These are phyloP conservation scores for Gastrodia elata DNA, from an alignment of 106 monocot species.

Conservation along the genomic window DNA sequence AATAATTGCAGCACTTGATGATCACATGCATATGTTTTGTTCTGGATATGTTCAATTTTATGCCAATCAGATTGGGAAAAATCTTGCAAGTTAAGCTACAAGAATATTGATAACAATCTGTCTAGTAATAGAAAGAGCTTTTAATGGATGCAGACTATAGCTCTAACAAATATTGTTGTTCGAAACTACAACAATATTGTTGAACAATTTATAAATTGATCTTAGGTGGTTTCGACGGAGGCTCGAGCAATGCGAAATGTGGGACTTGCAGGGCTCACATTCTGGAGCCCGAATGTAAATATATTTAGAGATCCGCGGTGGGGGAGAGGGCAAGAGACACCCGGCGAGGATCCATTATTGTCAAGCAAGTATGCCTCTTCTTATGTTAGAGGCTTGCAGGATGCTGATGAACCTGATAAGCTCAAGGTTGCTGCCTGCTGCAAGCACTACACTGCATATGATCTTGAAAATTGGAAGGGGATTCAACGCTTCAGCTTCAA, in stretches of 20 bases:
- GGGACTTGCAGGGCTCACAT: background rate
- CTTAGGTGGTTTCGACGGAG: background rate
- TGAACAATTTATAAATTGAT: background rate
- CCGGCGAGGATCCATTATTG: conserved; percentile 40
- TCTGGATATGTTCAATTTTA: background rate
- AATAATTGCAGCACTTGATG: background rate
- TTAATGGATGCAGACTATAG: background rate
- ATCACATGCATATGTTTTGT: conserved; percentile 7
- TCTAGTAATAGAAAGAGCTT: background rate
- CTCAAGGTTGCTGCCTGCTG: conserved; percentile 46
- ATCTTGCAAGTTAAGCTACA: too few relatives aligned
- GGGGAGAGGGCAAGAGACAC: conserved; percentile 48
- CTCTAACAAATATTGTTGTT: background rate
- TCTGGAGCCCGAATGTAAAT: conserved; percentile 7
- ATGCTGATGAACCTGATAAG: background rate
- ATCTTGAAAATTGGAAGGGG: conserved; percentile 37
- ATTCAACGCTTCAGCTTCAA: conserved; percentile 18
- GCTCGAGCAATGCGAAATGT: conserved; percentile 2
- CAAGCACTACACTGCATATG: conserved; percentile 51
- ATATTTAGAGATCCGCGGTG: conserved; percentile 20
- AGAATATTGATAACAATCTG: background rate
- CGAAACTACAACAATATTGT: background rate
- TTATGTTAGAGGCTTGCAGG: conserved; percentile 41
- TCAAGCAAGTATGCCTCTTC: conserved; percentile 19
- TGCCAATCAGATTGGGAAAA: too few relatives aligned